These are phyloP conservation scores for Brasenia schreberi DNA, from an alignment of 164 flowering plant genomes.

Conservation along the genomic window DNA sequence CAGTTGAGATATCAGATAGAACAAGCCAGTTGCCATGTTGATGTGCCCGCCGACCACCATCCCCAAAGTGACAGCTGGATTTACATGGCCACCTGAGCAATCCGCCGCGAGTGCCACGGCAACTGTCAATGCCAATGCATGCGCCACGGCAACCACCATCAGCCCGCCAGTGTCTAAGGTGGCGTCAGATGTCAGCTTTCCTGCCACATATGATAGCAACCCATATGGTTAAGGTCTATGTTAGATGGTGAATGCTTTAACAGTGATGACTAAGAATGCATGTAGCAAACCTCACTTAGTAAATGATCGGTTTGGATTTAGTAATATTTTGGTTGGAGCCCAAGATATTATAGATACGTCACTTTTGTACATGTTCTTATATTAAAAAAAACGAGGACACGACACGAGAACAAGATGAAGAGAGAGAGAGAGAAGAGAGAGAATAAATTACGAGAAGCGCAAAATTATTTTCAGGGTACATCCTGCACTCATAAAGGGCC, in stretches of 20 bases:
- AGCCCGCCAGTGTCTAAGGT: slow-evolving; percentile 31
- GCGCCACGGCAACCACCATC: slow-evolving; percentile 43
- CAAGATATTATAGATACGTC: too few species aligned
- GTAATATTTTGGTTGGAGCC: too few species aligned
- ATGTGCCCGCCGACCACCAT: slow-evolving; percentile 68
- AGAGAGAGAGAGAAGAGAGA: too few species aligned
- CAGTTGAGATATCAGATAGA: slow-evolving; percentile 67
- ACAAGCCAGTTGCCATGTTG: slow-evolving; percentile 41
- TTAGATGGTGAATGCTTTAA: background rate
- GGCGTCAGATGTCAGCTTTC: slow-evolving; percentile 31
- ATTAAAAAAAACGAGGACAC: too few species aligned
- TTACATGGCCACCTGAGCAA: slow-evolving; percentile 72
- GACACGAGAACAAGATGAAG: too few species aligned
- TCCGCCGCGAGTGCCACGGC: slow-evolving; percentile 41
- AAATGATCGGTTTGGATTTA: background rate
- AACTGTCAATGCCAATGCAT: slow-evolving; percentile 43
- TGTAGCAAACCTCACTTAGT: background rate
- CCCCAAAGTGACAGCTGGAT: slow-evolving; percentile 84
- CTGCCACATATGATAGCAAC: slow-evolving; percentile 12
- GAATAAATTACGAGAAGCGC: too few species aligned
- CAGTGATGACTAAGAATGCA: background rate
- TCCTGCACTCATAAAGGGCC: too few species aligned
- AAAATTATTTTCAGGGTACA: too few species aligned
- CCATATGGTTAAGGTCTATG: background rate
- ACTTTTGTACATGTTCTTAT: too few species aligned